Evolutionary conservation across 768 basidiomycete genomes (phyloP).

Genomic region (Rubroboletus pulcherrimus): DNA sequence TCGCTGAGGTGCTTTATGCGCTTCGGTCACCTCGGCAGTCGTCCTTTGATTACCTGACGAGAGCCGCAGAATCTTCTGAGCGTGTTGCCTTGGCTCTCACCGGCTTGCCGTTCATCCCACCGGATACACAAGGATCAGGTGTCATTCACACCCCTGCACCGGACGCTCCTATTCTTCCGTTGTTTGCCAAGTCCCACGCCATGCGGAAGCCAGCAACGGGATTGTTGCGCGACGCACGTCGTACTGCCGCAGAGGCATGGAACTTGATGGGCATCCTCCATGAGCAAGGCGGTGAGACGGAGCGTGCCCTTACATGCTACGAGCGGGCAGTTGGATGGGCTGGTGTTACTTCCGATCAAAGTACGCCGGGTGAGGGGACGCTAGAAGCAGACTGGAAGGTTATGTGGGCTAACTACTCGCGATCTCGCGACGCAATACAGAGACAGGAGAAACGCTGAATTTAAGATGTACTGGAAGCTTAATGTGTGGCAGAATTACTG

Average conservation of each 20-base stretch:
- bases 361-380: conserved; percentile 47
- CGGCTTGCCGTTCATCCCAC: conserved; percentile 35
- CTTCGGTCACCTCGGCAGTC: conserved; percentile 36
- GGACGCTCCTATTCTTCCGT: conserved; percentile 38
- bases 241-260: conserved; percentile 74
- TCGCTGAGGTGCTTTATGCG: conserved; percentile 67
- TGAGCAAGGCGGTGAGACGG: conserved; percentile 39
- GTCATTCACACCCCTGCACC: conserved; percentile 37
- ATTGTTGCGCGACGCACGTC: conserved; percentile 64
- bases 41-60: conserved; percentile 53
- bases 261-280: conserved; percentile 64
- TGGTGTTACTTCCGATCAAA: conserved; percentile 40
- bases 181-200: conserved; percentile 44
- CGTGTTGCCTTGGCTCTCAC: conserved; percentile 55
- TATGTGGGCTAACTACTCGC: conserved; percentile 58
- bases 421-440: conserved; percentile 36
- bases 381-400: conserved; percentile 59
- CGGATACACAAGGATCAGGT: conserved; percentile 33
- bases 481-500: not conserved
- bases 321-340: conserved; percentile 70
- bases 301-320: conserved; percentile 56
- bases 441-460: conserved; percentile 5
- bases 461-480: not conserved
- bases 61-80: conserved; percentile 67
- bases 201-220: conserved; percentile 53